A percentile compares a stretch with the other conserved stretches of the same genome.
phyloP scores from a whole-genome alignment of 2,329 filamentous ascomycete species.

The Fusarium fracticaudum region DNA sequence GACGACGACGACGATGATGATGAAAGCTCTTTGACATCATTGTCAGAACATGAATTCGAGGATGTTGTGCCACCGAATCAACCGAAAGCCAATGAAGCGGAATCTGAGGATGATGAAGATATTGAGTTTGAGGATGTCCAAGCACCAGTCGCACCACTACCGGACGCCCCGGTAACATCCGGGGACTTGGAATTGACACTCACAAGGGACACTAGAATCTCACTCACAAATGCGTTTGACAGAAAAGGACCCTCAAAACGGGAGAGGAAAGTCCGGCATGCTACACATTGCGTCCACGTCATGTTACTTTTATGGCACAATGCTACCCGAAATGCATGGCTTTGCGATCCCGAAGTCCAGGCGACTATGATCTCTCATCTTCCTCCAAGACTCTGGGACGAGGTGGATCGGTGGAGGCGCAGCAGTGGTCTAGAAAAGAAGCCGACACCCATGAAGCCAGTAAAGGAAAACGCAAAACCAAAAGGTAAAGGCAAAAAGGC shows the following conservation, averaged over 20 bases:
- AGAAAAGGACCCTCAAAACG: slow-evolving; percentile 90
- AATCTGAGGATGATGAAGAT: slow-evolving; percentile 50
- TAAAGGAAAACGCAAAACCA: slow-evolving; percentile 46
- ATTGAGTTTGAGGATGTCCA: slow-evolving; percentile 71
- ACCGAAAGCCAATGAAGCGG: slow-evolving; percentile 48
- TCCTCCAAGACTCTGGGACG: slow-evolving; percentile 72
- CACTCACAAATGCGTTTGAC: slow-evolving; percentile 66
- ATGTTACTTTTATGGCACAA: slow-evolving; percentile 91
- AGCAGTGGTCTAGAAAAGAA: slow-evolving; percentile 70
- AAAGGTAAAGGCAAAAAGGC: slow-evolving; percentile 52
- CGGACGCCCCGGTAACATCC: slow-evolving; percentile 60
- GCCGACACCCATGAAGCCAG: slow-evolving; percentile 40
- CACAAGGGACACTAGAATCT: slow-evolving; percentile 65
- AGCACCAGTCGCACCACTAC: slow-evolving; percentile 65
- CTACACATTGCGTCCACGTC: slow-evolving; percentile 90
- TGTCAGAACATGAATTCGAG: slow-evolving; percentile 67
- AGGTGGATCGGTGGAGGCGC: slow-evolving; percentile 77
- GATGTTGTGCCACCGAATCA: slow-evolving; percentile 53
- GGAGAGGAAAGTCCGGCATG: slow-evolving; percentile 79
- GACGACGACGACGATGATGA: slow-evolving; percentile 49
- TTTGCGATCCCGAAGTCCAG: slow-evolving; percentile 80
- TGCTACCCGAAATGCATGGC: slow-evolving; percentile 82
- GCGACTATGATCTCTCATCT: slow-evolving; percentile 79
- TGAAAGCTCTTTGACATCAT: slow-evolving; percentile 61
- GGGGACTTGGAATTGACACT: slow-evolving; percentile 81